Evolutionary conservation across 2,329 filamentous ascomycete species (phyloP), one percentile per base, ranked within the genome.

Genomic region (Sporothrix phasma): DNA sequence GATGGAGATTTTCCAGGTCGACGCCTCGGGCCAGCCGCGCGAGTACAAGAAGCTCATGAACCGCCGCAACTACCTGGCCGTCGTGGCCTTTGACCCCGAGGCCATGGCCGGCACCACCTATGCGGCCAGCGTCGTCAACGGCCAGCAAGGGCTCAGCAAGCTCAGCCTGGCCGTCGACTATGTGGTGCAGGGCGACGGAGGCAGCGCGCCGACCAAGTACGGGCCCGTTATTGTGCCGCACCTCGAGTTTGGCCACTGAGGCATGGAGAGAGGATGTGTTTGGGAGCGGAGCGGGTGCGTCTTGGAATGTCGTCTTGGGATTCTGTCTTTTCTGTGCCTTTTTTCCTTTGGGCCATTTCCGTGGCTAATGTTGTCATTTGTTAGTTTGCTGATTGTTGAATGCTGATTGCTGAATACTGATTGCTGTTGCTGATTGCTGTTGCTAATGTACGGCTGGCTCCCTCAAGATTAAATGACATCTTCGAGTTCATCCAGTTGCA

Each of bases 1-100:
- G 94, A 96, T 99, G 89, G 94, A 99, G 79, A 95, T 99, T 69
- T 99, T 99, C 82, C 91, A 94, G 71, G 90, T 88, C 7, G 94
- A 99, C 70, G 91, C 94, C 17, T 90, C 88, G 62, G 93, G 94
- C n/a, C 80, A 85, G 41, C 80, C 86, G 0, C 83, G 92, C 54
- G 93, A 97, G 74, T 81, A 92, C 72, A 92, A 92, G 78, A 89
- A 93, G 72, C 83, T 99, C 61, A 99, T 99, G 92, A 91, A 88
- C 0, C 81, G 93, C 47, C 82, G 94, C 65, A 97, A 97, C 73
- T 99, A 97, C 72, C 87, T 93, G 13, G 91, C 93, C 0, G 88
- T 95, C 68, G 88, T 97, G n/a, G 90, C 90, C 0, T 97, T 93
- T 73, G 94, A 99, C 73, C 91, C 93, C 0, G 92, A 96, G 66